A percentile compares a stretch with the other conserved stretches of the same genome.
Conservation (phyloP, 139 green algal species). For the Auxenochlorella protothecoides region DNA sequence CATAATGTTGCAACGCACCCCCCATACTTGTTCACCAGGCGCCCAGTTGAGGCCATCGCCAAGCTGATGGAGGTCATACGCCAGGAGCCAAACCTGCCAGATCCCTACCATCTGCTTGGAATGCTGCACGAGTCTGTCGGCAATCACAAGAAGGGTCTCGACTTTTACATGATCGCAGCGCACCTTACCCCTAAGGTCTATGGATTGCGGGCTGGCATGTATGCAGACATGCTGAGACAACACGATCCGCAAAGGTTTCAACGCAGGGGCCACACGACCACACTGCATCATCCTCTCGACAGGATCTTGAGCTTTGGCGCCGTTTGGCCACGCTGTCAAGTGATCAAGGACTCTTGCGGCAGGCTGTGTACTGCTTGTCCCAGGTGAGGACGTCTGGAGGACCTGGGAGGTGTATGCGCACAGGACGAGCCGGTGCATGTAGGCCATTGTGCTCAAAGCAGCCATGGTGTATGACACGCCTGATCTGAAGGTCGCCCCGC, state of each 20-base stretch:
- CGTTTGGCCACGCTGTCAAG: slow-evolving; percentile 55
- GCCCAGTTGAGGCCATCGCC: slow-evolving; percentile 35
- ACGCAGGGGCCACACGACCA: no score
- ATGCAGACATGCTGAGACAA: neutral
- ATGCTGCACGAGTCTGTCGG: slow-evolving; percentile 58
- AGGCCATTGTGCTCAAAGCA: no score
- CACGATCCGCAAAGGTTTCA: no score
- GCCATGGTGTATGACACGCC: no score
- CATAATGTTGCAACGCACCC: no score
- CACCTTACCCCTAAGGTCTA: slow-evolving; percentile 62
- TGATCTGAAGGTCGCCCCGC: no score
- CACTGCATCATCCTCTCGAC: neutral
- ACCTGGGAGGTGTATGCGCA: no score
- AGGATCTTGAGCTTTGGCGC: slow-evolving; percentile 65
- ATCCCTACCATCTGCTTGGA: slow-evolving; percentile 79
- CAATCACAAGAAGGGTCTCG: slow-evolving; percentile 53
- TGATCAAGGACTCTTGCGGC: slow-evolving; percentile 56
- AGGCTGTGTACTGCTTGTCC: slow-evolving; percentile 79
- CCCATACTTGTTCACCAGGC: no score
- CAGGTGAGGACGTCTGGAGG: slow-evolving; percentile 28
- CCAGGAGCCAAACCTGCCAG: slow-evolving; percentile 57
- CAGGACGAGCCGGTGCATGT: no score
- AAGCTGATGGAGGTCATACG: slow-evolving; percentile 66
- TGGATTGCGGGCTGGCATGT: neutral
- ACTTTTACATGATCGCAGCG: slow-evolving; percentile 88